Conservation (phyloP, 2,329 filamentous ascomycete genomes). For the Penicillium sumatraense region DNA sequence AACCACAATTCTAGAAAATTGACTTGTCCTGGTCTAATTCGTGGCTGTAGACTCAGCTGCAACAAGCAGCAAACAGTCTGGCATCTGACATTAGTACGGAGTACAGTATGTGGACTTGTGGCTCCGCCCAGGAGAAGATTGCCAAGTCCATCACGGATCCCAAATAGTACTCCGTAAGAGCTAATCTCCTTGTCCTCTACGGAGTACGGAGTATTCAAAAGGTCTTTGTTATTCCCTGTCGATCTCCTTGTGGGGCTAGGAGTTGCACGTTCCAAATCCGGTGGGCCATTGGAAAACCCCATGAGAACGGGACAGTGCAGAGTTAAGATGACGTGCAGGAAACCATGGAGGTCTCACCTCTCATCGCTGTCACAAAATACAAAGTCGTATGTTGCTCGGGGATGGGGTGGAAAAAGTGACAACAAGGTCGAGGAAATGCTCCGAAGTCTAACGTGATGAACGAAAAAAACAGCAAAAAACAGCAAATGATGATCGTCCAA, state of each 20-base stretch:
- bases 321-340: background rate
- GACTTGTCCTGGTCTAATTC: background rate
- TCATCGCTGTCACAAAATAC: slow-evolving; percentile 2
- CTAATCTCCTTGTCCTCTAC: background rate
- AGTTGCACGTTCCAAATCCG: slow-evolving; percentile 7
- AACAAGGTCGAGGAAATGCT: background rate
- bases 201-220: no score
- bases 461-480: background rate
- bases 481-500: slow-evolving; percentile 19
- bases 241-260: slow-evolving; percentile 10
- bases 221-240: slow-evolving; percentile 3
- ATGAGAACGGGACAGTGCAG: background rate
- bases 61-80: background rate
- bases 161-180: background rate
- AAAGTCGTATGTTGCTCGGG: background rate
- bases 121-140: background rate
- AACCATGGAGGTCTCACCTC: background rate
- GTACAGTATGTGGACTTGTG: background rate
- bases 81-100: background rate
- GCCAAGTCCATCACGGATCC: background rate
- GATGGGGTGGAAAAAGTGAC: background rate
- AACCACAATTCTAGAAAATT: background rate
- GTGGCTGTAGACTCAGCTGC: background rate
- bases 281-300: slow-evolving; percentile 8
- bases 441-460: background rate